Percentiles rank a stretch among this genome's conserved stretches.
Evolutionary conservation across 2,329 filamentous ascomycete genomes (phyloP).

Genomic region (Nigrospora osmanthi): DNA sequence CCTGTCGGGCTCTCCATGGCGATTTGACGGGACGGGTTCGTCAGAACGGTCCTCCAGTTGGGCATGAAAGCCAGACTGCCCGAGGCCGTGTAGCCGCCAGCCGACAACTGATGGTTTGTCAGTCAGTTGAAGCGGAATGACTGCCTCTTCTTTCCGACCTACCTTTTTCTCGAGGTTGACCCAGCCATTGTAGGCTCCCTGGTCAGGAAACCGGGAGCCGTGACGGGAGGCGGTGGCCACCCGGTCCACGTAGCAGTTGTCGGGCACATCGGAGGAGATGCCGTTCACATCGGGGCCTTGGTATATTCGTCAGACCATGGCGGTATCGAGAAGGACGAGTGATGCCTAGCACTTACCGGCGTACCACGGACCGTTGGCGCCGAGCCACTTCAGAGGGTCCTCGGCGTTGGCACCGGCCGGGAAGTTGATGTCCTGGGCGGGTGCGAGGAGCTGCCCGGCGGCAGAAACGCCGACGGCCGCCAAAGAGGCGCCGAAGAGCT

Average conservation of each 20-base stretch:
- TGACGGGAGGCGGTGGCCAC: conserved; percentile 53
- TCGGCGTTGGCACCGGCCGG: conserved; percentile 21
- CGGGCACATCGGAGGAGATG: conserved; percentile 45
- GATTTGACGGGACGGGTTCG: conserved; percentile 46
- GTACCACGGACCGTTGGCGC: conserved; percentile 46
- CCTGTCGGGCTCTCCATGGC: conserved; percentile 53
- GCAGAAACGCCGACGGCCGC: conserved; percentile 6
- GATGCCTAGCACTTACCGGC: conserved; percentile 29
- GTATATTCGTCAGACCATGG: neutral
- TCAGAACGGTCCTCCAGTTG: conserved; percentile 50
- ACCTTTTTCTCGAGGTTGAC: conserved; percentile 35
- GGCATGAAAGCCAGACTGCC: conserved; percentile 49
- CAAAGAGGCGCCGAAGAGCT: conserved; percentile 3
- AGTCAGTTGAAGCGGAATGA: too few relatives aligned
- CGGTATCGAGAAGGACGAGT: neutral
- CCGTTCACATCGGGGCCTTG: conserved; percentile 46
- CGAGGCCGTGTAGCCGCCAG: conserved; percentile 41
- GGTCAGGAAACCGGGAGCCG: conserved; percentile 56
- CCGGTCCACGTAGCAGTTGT: conserved; percentile 50
- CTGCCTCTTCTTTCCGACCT: conserved; percentile 5
- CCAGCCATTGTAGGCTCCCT: conserved; percentile 53
- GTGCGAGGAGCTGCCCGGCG: conserved; percentile 14
- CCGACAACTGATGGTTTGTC: conserved; percentile 35
- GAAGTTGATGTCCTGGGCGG: conserved; percentile 22
- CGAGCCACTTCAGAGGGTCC: conserved; percentile 38